Conservation (phyloP, 176 grass and related monocot genomes). For the Thinopyrum elongatum region DNA sequence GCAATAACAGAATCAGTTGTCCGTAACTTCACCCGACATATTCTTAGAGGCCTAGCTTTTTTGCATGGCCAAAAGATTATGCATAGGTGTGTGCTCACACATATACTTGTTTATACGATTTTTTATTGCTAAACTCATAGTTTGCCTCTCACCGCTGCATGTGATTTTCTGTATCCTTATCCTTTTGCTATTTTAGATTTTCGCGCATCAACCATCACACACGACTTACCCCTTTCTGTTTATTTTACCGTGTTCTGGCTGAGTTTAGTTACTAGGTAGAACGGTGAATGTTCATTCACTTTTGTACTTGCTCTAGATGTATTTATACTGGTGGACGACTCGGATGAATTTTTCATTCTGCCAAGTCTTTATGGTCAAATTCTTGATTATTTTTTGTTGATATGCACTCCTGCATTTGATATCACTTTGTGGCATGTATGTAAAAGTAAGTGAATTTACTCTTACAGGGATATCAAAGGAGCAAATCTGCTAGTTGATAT, state of each 20-base stretch:
- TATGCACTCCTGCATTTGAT: background rate
- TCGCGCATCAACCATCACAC: background rate
- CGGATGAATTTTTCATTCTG: background rate
- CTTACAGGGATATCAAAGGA: slow-evolving; percentile 96
- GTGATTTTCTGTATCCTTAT: slow-evolving; percentile 25
- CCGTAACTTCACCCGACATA: slow-evolving; percentile 98
- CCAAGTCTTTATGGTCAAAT: background rate
- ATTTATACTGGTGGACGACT: background rate
- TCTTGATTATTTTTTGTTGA: slow-evolving; percentile 10
- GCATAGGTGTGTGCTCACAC: slow-evolving; percentile 37
- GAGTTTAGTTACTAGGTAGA: background rate
- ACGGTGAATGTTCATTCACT: background rate
- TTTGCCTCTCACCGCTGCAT: background rate
- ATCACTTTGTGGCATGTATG: background rate
- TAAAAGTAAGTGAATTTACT: slow-evolving; percentile 20
- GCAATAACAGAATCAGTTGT: slow-evolving; percentile 91
- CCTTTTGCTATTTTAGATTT: slow-evolving; percentile 20
- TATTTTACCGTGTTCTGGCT: slow-evolving; percentile 7
- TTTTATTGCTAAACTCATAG: slow-evolving; percentile 17
- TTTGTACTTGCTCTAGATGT: background rate
- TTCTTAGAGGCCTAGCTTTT: slow-evolving; percentile 81
- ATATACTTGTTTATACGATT: slow-evolving; percentile 1
- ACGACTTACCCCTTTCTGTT: background rate
- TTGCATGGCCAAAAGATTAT: slow-evolving; percentile 93
- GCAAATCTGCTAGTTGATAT: slow-evolving; percentile 93